Percentiles rank a stretch among this genome's conserved stretches.
These are phyloP conservation scores for Stephanodiscus triporus DNA, from an alignment of 108 stramenopile genomes.

Conservation along the genomic window DNA sequence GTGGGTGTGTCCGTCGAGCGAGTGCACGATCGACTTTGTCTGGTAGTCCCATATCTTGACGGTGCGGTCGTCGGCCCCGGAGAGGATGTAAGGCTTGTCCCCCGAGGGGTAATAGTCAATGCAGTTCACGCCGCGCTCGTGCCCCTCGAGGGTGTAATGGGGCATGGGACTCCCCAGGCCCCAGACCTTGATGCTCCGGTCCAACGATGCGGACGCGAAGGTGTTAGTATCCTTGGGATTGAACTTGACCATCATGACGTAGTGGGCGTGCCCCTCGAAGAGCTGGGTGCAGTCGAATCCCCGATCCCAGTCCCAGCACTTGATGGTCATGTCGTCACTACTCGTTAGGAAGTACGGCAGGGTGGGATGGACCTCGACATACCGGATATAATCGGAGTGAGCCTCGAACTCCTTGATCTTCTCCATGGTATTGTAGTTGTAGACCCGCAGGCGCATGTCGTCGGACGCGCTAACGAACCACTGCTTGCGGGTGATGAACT, in stretches of 20 bases:
- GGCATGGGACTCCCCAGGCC: constrained; percentile 87
- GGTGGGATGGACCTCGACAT: constrained; percentile 96
- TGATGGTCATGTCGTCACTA: constrained; percentile 98
- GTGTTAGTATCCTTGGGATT: constrained; percentile 99
- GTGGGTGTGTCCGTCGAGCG: constrained; percentile 96
- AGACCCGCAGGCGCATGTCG: constrained; percentile 92
- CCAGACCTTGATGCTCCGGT: constrained; percentile 98
- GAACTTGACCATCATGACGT: constrained; percentile 99
- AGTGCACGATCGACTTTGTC: constrained; percentile 94
- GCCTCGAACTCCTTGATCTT: constrained; percentile 98
- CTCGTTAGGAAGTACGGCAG: constrained; percentile 89
- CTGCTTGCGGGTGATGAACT: constrained; percentile 96
- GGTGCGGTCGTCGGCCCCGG: constrained; percentile 97
- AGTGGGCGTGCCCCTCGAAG: constrained; percentile 98
- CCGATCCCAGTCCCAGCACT: constrained; percentile 98
- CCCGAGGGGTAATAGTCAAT: constrained; percentile 99
- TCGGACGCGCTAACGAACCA: constrained; percentile 96
- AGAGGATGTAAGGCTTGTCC: constrained; percentile 98
- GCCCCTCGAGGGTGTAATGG: constrained; percentile 98
- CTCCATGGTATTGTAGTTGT: constrained; percentile 99
- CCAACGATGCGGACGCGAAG: constrained; percentile 96
- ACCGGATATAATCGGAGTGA: constrained; percentile 98
- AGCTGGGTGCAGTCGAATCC: constrained; percentile 93
- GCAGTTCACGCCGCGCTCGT: constrained; percentile 98
- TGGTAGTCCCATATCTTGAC: constrained; percentile 97